phyloP scores from a whole-genome alignment of 257 asterid species.

The Solanum peruvianum region DNA sequence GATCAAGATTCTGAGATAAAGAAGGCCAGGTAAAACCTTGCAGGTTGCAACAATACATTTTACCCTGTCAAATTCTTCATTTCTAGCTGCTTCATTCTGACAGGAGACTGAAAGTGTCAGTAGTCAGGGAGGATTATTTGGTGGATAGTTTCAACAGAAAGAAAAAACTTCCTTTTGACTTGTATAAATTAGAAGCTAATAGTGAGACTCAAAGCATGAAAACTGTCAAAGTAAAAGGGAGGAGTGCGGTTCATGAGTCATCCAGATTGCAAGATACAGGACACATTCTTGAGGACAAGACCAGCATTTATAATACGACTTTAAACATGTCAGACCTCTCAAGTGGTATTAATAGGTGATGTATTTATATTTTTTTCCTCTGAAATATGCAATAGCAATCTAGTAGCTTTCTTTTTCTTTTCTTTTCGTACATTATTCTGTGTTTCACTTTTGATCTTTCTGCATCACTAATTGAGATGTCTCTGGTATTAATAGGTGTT shows the following conservation, averaged over 20 bases:
- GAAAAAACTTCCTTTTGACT: slow-evolving; percentile 70
- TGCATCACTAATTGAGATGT: neutral
- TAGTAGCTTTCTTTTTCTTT: neutral
- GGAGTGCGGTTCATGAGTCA: slow-evolving; percentile 82
- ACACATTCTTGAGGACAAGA: slow-evolving; percentile 84
- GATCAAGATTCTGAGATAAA: slow-evolving; percentile 50
- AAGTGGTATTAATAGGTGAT: slow-evolving; percentile 83
- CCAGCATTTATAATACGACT: slow-evolving; percentile 79
- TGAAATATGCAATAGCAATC: neutral
- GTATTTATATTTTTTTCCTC: neutral
- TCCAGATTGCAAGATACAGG: slow-evolving; percentile 93
- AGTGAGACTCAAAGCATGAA: slow-evolving; percentile 49
- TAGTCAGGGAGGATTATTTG: slow-evolving; percentile 77
- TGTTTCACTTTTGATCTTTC: neutral
- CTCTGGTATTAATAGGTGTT: neutral
- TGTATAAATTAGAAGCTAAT: slow-evolving; percentile 51
- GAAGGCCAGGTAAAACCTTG: slow-evolving; percentile 70
- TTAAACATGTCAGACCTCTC: slow-evolving; percentile 85
- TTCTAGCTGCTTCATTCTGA: slow-evolving; percentile 3
- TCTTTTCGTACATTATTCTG: neutral
- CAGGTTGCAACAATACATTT: neutral
- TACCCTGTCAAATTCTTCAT: neutral
- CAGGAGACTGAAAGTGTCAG: slow-evolving; percentile 90
- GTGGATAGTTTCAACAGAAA: slow-evolving; percentile 57
- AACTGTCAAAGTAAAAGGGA: slow-evolving; percentile 89